Conservation (phyloP, 441 rosid genomes). For the Viola pubescens region DNA sequence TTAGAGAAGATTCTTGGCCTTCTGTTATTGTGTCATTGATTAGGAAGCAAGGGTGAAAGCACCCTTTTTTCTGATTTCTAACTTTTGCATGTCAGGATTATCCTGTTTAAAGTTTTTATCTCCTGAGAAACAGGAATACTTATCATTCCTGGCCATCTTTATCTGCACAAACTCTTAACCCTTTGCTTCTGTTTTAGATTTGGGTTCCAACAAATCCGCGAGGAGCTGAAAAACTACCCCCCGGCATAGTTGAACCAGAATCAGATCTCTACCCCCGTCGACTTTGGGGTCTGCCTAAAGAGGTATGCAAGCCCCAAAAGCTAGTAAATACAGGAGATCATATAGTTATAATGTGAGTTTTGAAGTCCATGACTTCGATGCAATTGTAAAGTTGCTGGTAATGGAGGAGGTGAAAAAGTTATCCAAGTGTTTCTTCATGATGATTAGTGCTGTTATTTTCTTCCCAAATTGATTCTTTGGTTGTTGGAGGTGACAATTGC, state of each 20-base stretch:
- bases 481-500: background rate
- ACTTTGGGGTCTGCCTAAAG: constrained; percentile 81
- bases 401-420: too few relatives aligned
- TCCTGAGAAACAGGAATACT: too few relatives aligned
- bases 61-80: too few relatives aligned
- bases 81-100: too few relatives aligned
- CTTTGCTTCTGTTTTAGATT: constrained; percentile 40
- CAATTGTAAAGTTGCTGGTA: background rate
- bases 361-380: background rate
- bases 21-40: too few relatives aligned
- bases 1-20: too few relatives aligned
- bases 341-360: background rate
- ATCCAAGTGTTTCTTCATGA: too few relatives aligned
- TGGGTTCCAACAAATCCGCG: constrained; percentile 92
- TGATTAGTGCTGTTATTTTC: background rate
- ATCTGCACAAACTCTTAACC: constrained; percentile 9
- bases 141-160: background rate
- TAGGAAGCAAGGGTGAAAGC: too few relatives aligned
- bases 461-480: background rate
- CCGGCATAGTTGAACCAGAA: constrained; percentile 63
- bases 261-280: constrained; percentile 79
- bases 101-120: too few relatives aligned
- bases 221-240: constrained; percentile 93
- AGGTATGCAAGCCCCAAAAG: constrained; percentile 34
- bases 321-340: too few relatives aligned